Evolutionary conservation across 176 grass and related monocot species (phyloP), one percentile per base, ranked within the genome.

Genomic region (Hyparrhenia diplandra): DNA sequence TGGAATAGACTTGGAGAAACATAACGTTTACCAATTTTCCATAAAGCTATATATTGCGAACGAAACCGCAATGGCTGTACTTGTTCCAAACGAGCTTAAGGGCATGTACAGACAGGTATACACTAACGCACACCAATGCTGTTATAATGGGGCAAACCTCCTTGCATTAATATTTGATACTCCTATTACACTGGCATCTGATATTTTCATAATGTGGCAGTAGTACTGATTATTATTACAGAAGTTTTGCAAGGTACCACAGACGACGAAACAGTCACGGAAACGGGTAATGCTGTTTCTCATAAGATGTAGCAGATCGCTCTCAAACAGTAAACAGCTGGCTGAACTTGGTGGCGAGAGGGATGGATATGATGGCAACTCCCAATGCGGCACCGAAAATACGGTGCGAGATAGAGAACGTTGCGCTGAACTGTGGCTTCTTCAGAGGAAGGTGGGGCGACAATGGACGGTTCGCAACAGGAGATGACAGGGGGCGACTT

Each of bases 371-470:
- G 60, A 97, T 91, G 74, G 71, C 75, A 69, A 82, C 80, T 24
- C 84, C 51, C n/a, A 97, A 31, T 1, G 83, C 86, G 31, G 10
- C 66, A 17, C 94, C 87, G n/a, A 97, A 89, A 45, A 94, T 94
- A 14, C 91, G 88, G 73, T 97, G 94, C 0, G 94, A 94, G 28
- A 97, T 97, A 6, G 94, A 97, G 73, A 89, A 91, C 0, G 86
- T 88, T 55, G 94, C 89, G 0, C 89, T 89, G 60, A 91, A 67
- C 82, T 97, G 91, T 5, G 94, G 94, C 82, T 94, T 97, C 87
- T 97, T 97, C 31, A 91, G 40, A 24, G 91, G 89, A 52, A 97
- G 94, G 76, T 94, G 94, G 28, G 91, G 94, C 21, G 94, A 94
- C 60, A 94, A 29, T 14, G 91, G 94, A 17, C 91, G 84, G 87